Evolutionary conservation across 768 basidiomycete genomes (phyloP).

Genomic region (Arthromyces matolae): DNA sequence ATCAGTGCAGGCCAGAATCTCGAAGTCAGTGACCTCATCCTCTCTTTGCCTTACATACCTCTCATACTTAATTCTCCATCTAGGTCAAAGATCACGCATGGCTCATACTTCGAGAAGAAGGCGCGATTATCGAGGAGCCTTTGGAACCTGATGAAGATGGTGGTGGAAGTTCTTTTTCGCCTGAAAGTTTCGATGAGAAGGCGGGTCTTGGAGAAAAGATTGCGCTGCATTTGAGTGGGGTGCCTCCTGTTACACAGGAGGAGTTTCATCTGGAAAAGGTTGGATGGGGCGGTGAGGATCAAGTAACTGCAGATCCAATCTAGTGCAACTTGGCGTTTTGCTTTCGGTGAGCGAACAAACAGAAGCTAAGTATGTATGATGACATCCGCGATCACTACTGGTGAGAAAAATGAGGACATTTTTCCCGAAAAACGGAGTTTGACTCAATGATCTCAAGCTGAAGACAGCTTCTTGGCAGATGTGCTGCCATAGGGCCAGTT

Average conservation of each 20-base stretch:
- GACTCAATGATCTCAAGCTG: no score
- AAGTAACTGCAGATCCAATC: no score
- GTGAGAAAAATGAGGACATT: no score
- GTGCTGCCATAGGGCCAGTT: no score
- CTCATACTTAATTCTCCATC: neutral
- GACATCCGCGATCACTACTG: no score
- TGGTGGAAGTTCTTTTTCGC: conserved; percentile 13
- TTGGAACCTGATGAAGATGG: conserved; percentile 38
- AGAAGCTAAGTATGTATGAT: no score
- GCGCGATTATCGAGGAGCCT: conserved; percentile 65
- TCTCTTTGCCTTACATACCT: neutral
- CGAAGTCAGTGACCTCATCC: conserved; percentile 35
- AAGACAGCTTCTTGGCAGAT: no score
- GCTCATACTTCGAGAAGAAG: conserved; percentile 55
- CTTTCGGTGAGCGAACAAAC: no score
- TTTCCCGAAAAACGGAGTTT: no score
- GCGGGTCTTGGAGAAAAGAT: conserved; percentile 36
- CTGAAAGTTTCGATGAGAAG: conserved; percentile 45
- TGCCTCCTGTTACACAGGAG: neutral
- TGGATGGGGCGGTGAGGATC: neutral
- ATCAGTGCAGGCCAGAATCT: conserved; percentile 79
- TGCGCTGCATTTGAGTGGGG: conserved; percentile 21
- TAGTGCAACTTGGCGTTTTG: no score
- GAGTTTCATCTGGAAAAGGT: conserved; percentile 6
- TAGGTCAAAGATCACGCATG: conserved; percentile 61